A percentile compares a stretch with the other conserved stretches of the same genome.
phyloP scores from a whole-genome alignment of 2,329 filamentous ascomycete genomes.

The Diaporthe aspalathi region DNA sequence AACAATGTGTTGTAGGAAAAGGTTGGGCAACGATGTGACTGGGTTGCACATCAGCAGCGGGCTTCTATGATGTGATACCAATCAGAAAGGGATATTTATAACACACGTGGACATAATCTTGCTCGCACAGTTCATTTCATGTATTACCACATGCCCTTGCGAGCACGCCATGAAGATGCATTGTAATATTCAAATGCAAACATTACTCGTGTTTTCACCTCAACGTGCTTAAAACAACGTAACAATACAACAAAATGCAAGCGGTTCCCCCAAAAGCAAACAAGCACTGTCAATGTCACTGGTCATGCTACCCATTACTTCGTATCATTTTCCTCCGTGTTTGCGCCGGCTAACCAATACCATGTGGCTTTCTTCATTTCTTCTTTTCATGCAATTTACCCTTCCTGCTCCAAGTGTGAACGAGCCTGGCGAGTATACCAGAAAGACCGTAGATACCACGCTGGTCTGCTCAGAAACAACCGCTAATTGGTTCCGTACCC shows the following conservation, averaged over 20 bases:
- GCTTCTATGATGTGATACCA: background rate
- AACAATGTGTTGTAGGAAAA: no score
- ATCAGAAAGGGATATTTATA: background rate
- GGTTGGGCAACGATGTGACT: no score
- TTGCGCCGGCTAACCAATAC: background rate
- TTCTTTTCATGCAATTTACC: constrained; percentile 27
- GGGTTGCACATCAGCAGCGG: no score
- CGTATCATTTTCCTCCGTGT: background rate
- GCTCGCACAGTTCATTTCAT: background rate
- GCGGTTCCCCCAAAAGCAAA: background rate
- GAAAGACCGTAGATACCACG: background rate
- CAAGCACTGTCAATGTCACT: background rate
- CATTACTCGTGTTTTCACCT: background rate
- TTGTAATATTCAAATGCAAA: constrained; percentile 28
- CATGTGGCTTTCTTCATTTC: background rate
- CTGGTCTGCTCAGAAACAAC: background rate
- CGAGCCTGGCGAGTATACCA: background rate
- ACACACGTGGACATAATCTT: background rate
- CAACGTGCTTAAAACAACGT: constrained; percentile 6
- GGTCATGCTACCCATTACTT: background rate
- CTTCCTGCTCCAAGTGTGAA: constrained; percentile 5
- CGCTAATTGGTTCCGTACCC: constrained; percentile 35
- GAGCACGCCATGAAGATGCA: background rate
- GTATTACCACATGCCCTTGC: background rate
- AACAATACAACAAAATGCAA: background rate